Evolutionary conservation across 2,329 filamentous ascomycete genomes (phyloP).

Genomic region (Beauveria bassiana): DNA sequence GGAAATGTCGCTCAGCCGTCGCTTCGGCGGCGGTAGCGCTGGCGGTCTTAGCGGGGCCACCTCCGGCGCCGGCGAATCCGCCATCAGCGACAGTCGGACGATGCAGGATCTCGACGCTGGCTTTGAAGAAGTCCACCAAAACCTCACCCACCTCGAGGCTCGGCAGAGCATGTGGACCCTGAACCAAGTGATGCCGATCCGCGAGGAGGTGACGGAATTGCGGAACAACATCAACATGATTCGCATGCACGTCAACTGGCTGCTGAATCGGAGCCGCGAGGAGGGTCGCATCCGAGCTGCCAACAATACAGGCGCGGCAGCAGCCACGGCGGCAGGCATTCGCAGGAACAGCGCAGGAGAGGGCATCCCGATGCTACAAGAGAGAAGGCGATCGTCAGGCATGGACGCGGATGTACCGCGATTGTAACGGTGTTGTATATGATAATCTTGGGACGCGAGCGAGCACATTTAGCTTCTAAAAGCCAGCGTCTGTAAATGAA

Average conservation of each 20-base stretch:
- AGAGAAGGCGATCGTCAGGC: conserved; percentile 30
- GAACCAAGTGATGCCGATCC: conserved; percentile 54
- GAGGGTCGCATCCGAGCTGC: conserved; percentile 34
- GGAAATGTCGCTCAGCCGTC: conserved; percentile 33
- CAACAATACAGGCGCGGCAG: conserved; percentile 25
- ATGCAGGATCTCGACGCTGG: conserved; percentile 36
- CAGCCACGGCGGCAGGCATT: conserved; percentile 15
- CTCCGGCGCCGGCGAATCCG: conserved; percentile 24
- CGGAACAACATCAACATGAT: conserved; percentile 50
- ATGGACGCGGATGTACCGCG: conserved; percentile 31
- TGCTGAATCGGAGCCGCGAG: conserved; percentile 45
- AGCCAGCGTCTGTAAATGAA: neutral
- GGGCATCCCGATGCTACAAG: conserved; percentile 21
- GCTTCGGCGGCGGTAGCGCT: neutral
- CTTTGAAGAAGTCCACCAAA: conserved; percentile 49
- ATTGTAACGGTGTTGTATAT: conserved; percentile 18
- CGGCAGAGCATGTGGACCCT: conserved; percentile 54
- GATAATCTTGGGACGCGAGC: neutral
- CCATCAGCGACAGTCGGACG: conserved; percentile 40
- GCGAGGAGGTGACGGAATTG: conserved; percentile 55
- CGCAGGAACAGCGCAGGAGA: conserved; percentile 24
- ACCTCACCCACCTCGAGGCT: conserved; percentile 50
- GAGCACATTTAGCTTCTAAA: neutral
- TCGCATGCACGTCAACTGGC: conserved; percentile 52
- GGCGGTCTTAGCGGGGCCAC: too few species aligned